phyloP scores from a whole-genome alignment of 2,329 filamentous ascomycete genomes.

The Madurella mycetomatis region DNA sequence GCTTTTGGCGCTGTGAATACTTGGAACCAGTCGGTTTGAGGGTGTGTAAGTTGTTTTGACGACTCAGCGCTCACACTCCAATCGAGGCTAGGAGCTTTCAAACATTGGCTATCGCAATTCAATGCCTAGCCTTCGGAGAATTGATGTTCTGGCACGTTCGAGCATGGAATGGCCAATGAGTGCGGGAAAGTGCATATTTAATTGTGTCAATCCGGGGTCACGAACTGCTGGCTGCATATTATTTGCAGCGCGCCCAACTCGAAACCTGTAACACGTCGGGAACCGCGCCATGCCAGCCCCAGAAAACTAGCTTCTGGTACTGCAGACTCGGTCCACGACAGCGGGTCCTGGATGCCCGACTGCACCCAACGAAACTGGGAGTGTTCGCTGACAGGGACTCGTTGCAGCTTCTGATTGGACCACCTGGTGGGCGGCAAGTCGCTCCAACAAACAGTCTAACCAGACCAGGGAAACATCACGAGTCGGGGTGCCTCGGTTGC shows the following conservation, averaged over 20 bases:
- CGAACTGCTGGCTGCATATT: not conserved
- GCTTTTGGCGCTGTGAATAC: too few species aligned
- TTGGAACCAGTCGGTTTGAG: too few species aligned
- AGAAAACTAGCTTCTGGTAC: not conserved
- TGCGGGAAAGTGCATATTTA: not conserved
- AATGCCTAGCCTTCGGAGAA: too few species aligned
- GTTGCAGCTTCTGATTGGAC: conserved; percentile 14
- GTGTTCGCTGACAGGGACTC: not conserved
- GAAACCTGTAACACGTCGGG: not conserved
- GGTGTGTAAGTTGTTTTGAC: too few species aligned
- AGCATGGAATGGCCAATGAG: too few species aligned
- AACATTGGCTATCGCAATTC: too few species aligned
- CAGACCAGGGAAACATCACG: too few species aligned
- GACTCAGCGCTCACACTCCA: too few species aligned
- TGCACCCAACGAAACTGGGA: conserved; percentile 2
- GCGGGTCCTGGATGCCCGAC: conserved; percentile 9
- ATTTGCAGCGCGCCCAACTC: not conserved
- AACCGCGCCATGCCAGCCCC: not conserved
- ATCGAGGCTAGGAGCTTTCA: too few species aligned
- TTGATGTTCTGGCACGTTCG: too few species aligned
- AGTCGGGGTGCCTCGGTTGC: too few species aligned
- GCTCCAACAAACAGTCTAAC: conserved; percentile 9
- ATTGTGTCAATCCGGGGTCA: not conserved
- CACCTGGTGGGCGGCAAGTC: conserved; percentile 18
- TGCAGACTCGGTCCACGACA: conserved; percentile 18